These are phyloP conservation scores for Leccinum imitatum DNA, from an alignment of 768 basidiomycete genomes.

Conservation along the genomic window DNA sequence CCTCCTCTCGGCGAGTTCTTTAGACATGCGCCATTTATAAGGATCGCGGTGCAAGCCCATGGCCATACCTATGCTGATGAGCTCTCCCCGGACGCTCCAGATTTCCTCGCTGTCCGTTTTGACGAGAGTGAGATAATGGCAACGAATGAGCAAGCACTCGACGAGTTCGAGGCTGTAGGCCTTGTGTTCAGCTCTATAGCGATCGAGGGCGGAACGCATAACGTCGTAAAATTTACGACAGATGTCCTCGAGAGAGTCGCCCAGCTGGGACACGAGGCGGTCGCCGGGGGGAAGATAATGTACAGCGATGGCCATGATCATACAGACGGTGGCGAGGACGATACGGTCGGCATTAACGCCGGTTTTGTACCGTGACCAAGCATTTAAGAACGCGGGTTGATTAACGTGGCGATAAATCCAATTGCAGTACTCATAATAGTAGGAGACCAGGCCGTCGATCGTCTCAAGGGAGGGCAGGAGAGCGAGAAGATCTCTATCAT, in stretches of 20 bases:
- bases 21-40: slow-evolving; percentile 70
- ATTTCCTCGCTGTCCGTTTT: slow-evolving; percentile 81
- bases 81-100: slow-evolving; percentile 72
- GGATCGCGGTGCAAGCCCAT: slow-evolving; percentile 88
- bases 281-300: slow-evolving; percentile 71
- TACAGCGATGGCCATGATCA: slow-evolving; percentile 70
- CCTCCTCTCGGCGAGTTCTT: slow-evolving; percentile 69
- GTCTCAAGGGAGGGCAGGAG: slow-evolving; percentile 63
- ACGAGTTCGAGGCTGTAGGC: slow-evolving; percentile 71
- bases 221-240: slow-evolving; percentile 69
- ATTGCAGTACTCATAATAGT: slow-evolving; percentile 85
- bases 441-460: slow-evolving; percentile 69
- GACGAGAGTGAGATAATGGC: slow-evolving; percentile 68
- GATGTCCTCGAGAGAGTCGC: slow-evolving; percentile 57
- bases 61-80: slow-evolving; percentile 72
- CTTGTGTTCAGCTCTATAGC: slow-evolving; percentile 58
- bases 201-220: slow-evolving; percentile 60
- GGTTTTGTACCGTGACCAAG: slow-evolving; percentile 75
- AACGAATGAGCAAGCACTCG: slow-evolving; percentile 68
- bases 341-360: slow-evolving; percentile 65
- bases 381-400: slow-evolving; percentile 53
- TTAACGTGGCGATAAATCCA: slow-evolving; percentile 85
- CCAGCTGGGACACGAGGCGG: slow-evolving; percentile 52
- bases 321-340: slow-evolving; percentile 68
- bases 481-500: slow-evolving; percentile 72